A percentile compares a stretch with the other conserved stretches of the same genome.
These are phyloP conservation scores for Gonium pectorale DNA, from an alignment of 139 green algal species.

Conservation along the genomic window DNA sequence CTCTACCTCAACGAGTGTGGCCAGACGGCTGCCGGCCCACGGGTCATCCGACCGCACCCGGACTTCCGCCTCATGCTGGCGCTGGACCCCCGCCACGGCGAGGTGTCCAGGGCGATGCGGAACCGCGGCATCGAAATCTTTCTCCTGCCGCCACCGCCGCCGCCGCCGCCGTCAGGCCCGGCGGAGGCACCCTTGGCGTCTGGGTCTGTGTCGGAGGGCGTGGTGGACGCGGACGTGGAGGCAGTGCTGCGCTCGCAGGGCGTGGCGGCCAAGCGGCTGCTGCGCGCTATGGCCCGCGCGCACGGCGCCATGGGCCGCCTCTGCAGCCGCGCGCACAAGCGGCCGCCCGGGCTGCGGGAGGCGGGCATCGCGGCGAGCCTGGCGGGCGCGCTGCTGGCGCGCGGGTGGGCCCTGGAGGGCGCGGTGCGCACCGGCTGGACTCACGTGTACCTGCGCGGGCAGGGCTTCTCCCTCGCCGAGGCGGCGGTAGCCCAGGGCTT, in stretches of 20 bases:
- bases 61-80: constrained; percentile 96
- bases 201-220: no score
- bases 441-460: constrained; percentile 57
- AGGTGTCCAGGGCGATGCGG: constrained; percentile 97
- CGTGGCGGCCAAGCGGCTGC: constrained; percentile 18
- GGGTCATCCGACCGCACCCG: constrained; percentile 88
- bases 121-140: constrained; percentile 97
- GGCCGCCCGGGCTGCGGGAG: constrained; percentile 64
- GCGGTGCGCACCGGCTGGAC: constrained; percentile 69
- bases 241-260: constrained; percentile 21
- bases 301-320: constrained; percentile 55
- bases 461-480: constrained; percentile 15
- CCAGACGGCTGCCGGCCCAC: constrained; percentile 4
- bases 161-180: neutral
- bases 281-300: constrained; percentile 63
- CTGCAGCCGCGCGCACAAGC: constrained; percentile 43
- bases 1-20: constrained; percentile 93
- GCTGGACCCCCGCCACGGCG: constrained; percentile 89
- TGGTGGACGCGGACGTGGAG: neutral
- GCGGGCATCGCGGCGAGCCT: constrained; percentile 68
- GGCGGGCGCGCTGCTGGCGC: constrained; percentile 62
- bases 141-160: constrained; percentile 61
- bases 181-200: neutral
- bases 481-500: neutral
- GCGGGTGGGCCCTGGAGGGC: constrained; percentile 60